Evolutionary conservation across 208 protist species (phyloP), one percentile per base, ranked within the genome.

Genomic region (Herpetomonas tarakana): DNA sequence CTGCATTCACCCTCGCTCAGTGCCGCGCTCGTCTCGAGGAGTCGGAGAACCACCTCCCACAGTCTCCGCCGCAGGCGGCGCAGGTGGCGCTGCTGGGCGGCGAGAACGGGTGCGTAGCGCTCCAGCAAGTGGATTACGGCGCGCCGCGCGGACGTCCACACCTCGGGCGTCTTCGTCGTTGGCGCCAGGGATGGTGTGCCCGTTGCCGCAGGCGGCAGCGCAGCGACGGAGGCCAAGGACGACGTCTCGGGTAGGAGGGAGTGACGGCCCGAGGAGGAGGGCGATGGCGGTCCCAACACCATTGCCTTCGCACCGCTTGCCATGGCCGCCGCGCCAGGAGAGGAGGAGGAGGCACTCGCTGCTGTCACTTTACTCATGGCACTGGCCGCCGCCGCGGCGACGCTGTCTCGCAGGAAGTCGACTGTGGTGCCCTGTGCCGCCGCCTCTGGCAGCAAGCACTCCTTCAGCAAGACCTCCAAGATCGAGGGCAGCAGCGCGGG

Each of bases 381-480:
- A 26, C n/a, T 26, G 7, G 21, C 22, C 12, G 46, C 22, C n/a
- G 11, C 22, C 22, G 21, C n/a, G 7, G 46, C 46, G 21, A 52
- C n/a, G 21, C 7, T 21, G 21, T 52, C 46, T 26, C 46, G 46
- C 46, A 19, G 18, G 11, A 11, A 45, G 14, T 18, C 11, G 38
- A 11, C 38, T 45, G 14, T 18, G 11, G 11, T 45, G 14, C 38
- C 18, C 18, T 45, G 14, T 11, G 14, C 18, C 7, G 51, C 29
- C 2, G n/a, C 2, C 27, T 44, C 46, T 1, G 28, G 28, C 27
- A 53, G 41, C 7, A 58, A 47, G 46, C 59, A 52, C 44, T 68
- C 52, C 61, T 65, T 68, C 35, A 78, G 22, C 14, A 78, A 52
- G 16, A 56, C 51, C 30, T 78, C 71, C n/a, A 78, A 58, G 1